Evolutionary conservation across 495 filamentous ascomycete genomes (phyloP).

Genomic region (Aspergillus olivimuriae): DNA sequence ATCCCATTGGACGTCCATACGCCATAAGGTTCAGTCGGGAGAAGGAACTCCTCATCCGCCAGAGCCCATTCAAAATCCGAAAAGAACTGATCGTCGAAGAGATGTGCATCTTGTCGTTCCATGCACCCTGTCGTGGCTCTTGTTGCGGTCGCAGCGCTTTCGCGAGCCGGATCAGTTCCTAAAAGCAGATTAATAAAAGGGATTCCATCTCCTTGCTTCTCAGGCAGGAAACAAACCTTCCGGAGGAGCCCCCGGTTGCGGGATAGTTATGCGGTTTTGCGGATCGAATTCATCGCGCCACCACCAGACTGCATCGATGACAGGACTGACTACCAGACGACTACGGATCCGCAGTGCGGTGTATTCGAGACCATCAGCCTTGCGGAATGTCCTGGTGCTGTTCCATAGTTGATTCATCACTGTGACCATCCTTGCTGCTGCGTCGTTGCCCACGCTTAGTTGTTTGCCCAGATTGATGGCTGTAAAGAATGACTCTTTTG

Average conservation of each 20-base stretch:
- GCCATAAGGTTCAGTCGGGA: constrained; percentile 11
- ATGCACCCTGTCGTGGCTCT: background rate
- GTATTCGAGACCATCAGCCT: constrained; percentile 32
- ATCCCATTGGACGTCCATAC: constrained; percentile 15
- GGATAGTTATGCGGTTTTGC: constrained; percentile 13
- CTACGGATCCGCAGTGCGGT: constrained; percentile 36
- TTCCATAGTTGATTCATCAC: constrained; percentile 38
- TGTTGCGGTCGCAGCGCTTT: constrained; percentile 4
- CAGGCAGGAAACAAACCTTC: constrained; percentile 12
- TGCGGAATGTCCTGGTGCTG: constrained; percentile 40
- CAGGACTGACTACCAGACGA: constrained; percentile 33
- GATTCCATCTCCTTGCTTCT: constrained; percentile 1
- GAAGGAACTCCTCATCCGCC: constrained; percentile 17
- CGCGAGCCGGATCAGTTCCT: constrained; percentile 11
- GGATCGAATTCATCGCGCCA: constrained; percentile 43
- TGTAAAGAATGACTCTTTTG: constrained; percentile 25
- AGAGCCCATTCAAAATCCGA: constrained; percentile 36
- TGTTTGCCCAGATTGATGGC: constrained; percentile 35
- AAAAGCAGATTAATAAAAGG: constrained; percentile 4
- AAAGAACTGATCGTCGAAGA: constrained; percentile 34
- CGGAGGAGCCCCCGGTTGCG: constrained; percentile 8
- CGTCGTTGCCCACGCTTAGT: constrained; percentile 34
- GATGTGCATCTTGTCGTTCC: constrained; percentile 19
- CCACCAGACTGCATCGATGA: constrained; percentile 46
- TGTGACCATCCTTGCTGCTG: constrained; percentile 25